Evolutionary conservation across 2,329 filamentous ascomycete species (phyloP).

Genomic region (Phialophora tarda): DNA sequence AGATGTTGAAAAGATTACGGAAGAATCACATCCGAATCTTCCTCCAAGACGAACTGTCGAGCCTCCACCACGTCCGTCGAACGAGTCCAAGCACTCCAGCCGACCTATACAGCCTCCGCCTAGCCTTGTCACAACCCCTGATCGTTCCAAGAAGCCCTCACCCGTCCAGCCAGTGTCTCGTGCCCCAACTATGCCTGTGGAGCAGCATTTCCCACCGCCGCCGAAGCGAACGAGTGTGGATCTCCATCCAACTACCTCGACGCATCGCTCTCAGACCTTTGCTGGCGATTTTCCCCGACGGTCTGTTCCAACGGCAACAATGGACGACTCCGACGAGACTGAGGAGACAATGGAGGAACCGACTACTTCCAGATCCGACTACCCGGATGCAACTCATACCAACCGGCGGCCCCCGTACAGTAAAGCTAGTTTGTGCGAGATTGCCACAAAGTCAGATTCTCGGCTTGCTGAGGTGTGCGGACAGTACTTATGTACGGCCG

Average conservation of each 20-base stretch:
- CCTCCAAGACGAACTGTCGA: constrained; percentile 51
- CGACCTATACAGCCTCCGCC: constrained; percentile 16
- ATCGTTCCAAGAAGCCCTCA: constrained; percentile 30
- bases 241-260: constrained; percentile 23
- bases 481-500: constrained; percentile 82
- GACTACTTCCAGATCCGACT: constrained; percentile 64
- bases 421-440: constrained; percentile 73
- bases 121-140: constrained; percentile 14
- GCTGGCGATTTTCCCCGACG: constrained; percentile 16
- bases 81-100: constrained; percentile 35
- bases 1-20: constrained; percentile 20
- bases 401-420: constrained; percentile 83
- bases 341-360: constrained; percentile 56
- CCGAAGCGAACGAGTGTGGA: constrained; percentile 42
- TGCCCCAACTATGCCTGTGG: constrained; percentile 36
- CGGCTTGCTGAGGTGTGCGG: constrained; percentile 87
- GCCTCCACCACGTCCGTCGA: constrained; percentile 36
- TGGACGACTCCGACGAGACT: constrained; percentile 58
- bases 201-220: constrained; percentile 43
- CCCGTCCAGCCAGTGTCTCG: constrained; percentile 30
- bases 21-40: constrained; percentile 55
- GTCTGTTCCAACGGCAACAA: constrained; percentile 34
- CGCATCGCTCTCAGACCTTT: constrained; percentile 28
- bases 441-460: constrained; percentile 84
- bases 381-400: constrained; percentile 81